These are phyloP conservation scores for Neopestalotiopsis sp. DNA, from an alignment of 2,329 filamentous ascomycete species.

Conservation along the genomic window DNA sequence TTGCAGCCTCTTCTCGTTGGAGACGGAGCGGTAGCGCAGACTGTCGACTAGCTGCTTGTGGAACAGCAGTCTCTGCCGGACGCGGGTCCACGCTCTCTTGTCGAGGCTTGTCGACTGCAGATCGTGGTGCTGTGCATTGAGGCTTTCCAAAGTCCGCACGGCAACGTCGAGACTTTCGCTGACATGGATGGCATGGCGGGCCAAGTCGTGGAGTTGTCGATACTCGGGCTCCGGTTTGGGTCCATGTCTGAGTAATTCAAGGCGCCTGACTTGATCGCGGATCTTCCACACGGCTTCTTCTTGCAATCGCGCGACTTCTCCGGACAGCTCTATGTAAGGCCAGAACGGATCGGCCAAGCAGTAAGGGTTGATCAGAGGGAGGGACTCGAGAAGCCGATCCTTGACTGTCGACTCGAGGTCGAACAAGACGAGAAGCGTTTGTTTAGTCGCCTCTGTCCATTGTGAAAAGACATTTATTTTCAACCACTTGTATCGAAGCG, in stretches of 20 bases:
- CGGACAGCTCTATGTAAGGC: conserved; percentile 37
- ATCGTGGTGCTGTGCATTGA: conserved; percentile 36
- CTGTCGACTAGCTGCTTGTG: conserved; percentile 39
- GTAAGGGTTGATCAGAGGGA: background rate
- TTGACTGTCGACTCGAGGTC: conserved; percentile 25
- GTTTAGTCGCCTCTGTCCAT: conserved; percentile 27
- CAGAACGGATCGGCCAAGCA: conserved; percentile 34
- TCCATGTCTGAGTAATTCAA: conserved; percentile 29
- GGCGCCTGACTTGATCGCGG: conserved; percentile 37
- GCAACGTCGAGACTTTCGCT: conserved; percentile 46
- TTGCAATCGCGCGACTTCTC: conserved; percentile 36
- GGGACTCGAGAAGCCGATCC: conserved; percentile 11
- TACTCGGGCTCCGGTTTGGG: conserved; percentile 39
- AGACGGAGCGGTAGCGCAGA: conserved; percentile 39
- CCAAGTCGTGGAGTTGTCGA: conserved; percentile 43
- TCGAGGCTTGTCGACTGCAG: background rate
- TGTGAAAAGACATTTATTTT: conserved; percentile 40
- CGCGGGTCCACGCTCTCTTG: conserved; percentile 20
- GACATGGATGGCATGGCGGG: conserved; percentile 50
- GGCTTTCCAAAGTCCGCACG: conserved; percentile 34
- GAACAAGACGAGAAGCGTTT: conserved; percentile 38
- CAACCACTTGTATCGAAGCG: conserved; percentile 36
- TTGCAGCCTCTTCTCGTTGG: conserved; percentile 52
- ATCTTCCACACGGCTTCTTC: conserved; percentile 45
- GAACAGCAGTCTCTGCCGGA: conserved; percentile 38